phyloP scores from a whole-genome alignment of 2,329 filamentous ascomycete species.

The Rutstroemia sp. region DNA sequence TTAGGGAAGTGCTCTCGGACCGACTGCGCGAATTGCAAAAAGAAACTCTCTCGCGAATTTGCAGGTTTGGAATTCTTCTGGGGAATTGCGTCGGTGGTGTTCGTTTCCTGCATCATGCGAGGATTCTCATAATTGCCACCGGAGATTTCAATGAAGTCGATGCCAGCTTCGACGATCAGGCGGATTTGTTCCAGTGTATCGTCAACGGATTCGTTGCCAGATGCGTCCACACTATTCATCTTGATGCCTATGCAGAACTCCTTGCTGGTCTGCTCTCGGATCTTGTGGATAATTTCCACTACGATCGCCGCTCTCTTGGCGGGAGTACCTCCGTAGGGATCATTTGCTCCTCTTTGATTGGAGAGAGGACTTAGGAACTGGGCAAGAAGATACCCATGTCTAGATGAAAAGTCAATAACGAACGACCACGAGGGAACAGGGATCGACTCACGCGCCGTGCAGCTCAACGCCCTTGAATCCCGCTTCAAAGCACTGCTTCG shows the following conservation, averaged over 20 bases:
- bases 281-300: constrained; percentile 57
- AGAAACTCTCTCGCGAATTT: constrained; percentile 56
- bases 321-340: constrained; percentile 60
- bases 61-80: constrained; percentile 35
- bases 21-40: constrained; percentile 55
- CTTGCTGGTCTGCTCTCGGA: constrained; percentile 34
- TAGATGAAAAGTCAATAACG: constrained; percentile 23
- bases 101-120: constrained; percentile 15
- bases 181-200: constrained; percentile 52
- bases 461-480: constrained; percentile 48
- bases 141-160: constrained; percentile 63
- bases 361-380: constrained; percentile 59
- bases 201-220: constrained; percentile 33
- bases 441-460: constrained; percentile 28
- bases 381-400: constrained; percentile 67
- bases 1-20: constrained; percentile 39
- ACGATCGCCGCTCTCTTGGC: constrained; percentile 63
- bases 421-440: constrained; percentile 31
- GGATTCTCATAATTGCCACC: constrained; percentile 55
- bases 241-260: constrained; percentile 46
- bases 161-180: constrained; percentile 38
- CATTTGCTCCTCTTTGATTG: constrained; percentile 52
- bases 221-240: constrained; percentile 49
- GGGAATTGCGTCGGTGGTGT: neutral
- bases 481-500: constrained; percentile 40